Percentiles rank a stretch among this genome's conserved stretches.
These are phyloP conservation scores for Copromyces sp. DNA, from an alignment of 495 filamentous ascomycete genomes.

Conservation along the genomic window DNA sequence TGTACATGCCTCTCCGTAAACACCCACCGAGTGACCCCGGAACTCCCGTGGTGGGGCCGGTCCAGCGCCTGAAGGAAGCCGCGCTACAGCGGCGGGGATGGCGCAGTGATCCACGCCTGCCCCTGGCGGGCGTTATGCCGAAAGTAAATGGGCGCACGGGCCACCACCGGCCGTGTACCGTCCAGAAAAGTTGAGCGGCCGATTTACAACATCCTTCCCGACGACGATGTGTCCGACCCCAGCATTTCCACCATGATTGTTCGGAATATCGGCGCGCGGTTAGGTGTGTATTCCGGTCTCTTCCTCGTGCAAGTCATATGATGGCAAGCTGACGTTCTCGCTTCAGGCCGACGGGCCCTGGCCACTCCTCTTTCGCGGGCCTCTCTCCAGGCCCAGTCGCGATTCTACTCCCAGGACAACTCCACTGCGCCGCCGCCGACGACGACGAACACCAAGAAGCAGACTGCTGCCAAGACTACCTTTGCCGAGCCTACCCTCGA, in stretches of 20 bases:
- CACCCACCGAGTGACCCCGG: background rate
- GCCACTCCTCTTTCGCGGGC: slow-evolving; percentile 28
- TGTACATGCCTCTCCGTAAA: background rate
- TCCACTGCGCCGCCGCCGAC: slow-evolving; percentile 2
- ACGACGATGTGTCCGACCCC: slow-evolving; percentile 8
- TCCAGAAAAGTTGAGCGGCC: slow-evolving; percentile 21
- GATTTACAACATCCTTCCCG: background rate
- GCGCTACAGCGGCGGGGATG: background rate
- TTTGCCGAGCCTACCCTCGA: background rate
- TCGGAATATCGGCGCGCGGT: slow-evolving; percentile 40
- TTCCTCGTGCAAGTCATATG: background rate
- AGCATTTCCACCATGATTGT: slow-evolving; percentile 36
- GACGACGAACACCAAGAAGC: slow-evolving; percentile 1
- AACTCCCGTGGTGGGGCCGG: background rate
- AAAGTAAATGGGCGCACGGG: slow-evolving; percentile 8
- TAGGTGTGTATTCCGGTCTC: slow-evolving; percentile 24
- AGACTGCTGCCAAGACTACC: background rate
- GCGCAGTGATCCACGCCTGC: background rate
- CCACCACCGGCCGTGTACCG: slow-evolving; percentile 8
- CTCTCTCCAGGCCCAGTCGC: slow-evolving; percentile 26
- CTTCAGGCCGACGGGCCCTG: slow-evolving; percentile 36
- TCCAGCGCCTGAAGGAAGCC: background rate
- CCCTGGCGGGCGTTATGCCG: background rate
- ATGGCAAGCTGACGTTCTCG: slow-evolving; percentile 11
- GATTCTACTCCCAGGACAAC: slow-evolving; percentile 8